Percentiles rank a stretch among this genome's conserved stretches.
Evolutionary conservation across 164 flowering plant genomes (phyloP).

Genomic region (Chimonanthus praecox): DNA sequence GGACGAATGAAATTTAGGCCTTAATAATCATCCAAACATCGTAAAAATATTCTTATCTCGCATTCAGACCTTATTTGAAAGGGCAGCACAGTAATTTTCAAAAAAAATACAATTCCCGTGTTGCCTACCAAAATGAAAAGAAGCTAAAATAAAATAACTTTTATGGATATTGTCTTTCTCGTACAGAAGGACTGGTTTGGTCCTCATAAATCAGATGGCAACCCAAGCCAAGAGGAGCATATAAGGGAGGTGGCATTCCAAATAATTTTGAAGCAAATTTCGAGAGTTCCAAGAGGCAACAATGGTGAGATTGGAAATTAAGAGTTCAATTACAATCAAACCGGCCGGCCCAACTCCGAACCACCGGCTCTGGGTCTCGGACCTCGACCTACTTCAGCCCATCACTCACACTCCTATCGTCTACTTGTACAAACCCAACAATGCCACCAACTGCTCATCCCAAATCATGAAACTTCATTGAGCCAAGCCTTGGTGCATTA

Average conservation of each 20-base stretch:
- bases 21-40: no score
- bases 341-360: slow-evolving; percentile 14
- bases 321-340: slow-evolving; percentile 6
- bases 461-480: slow-evolving; percentile 23
- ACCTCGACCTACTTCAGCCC: slow-evolving; percentile 9
- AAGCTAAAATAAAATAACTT: no score
- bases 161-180: no score
- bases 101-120: no score
- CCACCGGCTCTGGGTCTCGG: slow-evolving; percentile 10
- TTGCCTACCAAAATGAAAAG: no score
- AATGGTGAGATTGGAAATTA: neutral
- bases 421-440: slow-evolving; percentile 20
- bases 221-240: neutral
- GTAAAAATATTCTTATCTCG: no score
- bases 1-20: no score
- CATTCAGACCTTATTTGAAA: no score
- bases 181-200: neutral
- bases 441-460: neutral
- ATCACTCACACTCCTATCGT: slow-evolving; percentile 13
- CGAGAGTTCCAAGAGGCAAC: neutral
- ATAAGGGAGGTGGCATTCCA: no score
- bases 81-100: no score
- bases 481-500: slow-evolving; percentile 25
- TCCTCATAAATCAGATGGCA: neutral
- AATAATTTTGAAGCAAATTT: neutral